Evolutionary conservation across 768 basidiomycete genomes (phyloP), one percentile per base, ranked within the genome.

Genomic region (Kwoniella heveanensis): DNA sequence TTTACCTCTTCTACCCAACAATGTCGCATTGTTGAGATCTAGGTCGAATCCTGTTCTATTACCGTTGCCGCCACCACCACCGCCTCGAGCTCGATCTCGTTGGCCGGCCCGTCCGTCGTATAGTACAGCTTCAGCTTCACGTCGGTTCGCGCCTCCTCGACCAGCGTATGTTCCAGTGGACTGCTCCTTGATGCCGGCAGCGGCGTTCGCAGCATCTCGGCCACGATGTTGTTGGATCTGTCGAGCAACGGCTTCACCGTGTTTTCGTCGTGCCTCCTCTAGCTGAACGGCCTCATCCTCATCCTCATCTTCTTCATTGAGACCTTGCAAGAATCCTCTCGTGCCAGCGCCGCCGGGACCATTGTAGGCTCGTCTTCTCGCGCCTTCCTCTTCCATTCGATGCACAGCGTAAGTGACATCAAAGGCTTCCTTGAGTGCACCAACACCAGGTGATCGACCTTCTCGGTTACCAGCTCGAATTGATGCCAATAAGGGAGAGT

Each of bases 331-430:
- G 83, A 90, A 91, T 3, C 90, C 90, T 22, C 87, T 85, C 2
- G 82, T 82, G 22, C 92, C 93, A 0, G 87, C 89, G 27, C 89
- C 91, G 19, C 88, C 88, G 2, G 86, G 85, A 12, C 87, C 88
- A 58, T 90, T 88, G 80, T 89, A 90, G 50, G 89, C 91, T 25
- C 90, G 85, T 54, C 91, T 83, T 58, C 91, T 85, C 0, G 90
- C 90, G 15, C 93, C 95, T 80, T 99, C 96, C 80, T 99, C 96
- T 78, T 97, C 95, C 95, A 98, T 98, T 19, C 95, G 88, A 80
- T 99, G 96, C 0, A 99, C 96, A 2, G 96, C 95, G 79, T 97
- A 97, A 1, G 96, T 95, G 75, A 99, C 89, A 79, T 99, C 96
- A 80, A 99, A 98, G 2, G 96, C 94, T 78, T 98, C 96, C 76